Evolutionary conservation across 345 rosid genomes (phyloP).

Genomic region (Citrus reticulata): DNA sequence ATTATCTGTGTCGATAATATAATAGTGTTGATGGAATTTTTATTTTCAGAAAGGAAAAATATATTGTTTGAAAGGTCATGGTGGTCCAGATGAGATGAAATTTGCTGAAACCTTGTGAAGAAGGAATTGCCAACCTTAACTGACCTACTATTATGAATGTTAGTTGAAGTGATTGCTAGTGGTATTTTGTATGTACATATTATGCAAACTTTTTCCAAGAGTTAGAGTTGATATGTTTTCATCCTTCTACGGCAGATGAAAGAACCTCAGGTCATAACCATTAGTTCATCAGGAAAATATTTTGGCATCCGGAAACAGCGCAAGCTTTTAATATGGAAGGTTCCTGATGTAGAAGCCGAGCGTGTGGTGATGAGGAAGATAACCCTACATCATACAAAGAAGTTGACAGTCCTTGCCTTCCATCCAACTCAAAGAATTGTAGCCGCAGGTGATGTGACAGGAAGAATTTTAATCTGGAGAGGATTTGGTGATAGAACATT

Average conservation of each 20-base stretch:
- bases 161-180: neutral
- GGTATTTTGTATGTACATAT: neutral
- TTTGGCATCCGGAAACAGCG: slow-evolving; percentile 56
- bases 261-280: slow-evolving; percentile 53
- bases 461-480: slow-evolving; percentile 93
- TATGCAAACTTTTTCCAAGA: neutral
- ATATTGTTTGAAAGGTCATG: neutral
- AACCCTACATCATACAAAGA: slow-evolving; percentile 78
- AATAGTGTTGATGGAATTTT: no score
- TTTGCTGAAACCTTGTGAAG: neutral
- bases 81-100: neutral
- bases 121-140: neutral
- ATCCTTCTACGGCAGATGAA: slow-evolving; percentile 44
- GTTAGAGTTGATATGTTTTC: neutral
- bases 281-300: slow-evolving; percentile 58
- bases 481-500: slow-evolving; percentile 61
- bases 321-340: slow-evolving; percentile 71
- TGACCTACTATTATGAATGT: neutral
- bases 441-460: slow-evolving; percentile 89
- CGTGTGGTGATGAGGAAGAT: slow-evolving; percentile 45
- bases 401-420: slow-evolving; percentile 62
- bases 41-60: neutral
- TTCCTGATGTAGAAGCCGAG: slow-evolving; percentile 48
- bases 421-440: slow-evolving; percentile 77
- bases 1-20: neutral